Evolutionary conservation across 345 rosid genomes (phyloP).

Genomic region (Hibiscus tridactylites): DNA sequence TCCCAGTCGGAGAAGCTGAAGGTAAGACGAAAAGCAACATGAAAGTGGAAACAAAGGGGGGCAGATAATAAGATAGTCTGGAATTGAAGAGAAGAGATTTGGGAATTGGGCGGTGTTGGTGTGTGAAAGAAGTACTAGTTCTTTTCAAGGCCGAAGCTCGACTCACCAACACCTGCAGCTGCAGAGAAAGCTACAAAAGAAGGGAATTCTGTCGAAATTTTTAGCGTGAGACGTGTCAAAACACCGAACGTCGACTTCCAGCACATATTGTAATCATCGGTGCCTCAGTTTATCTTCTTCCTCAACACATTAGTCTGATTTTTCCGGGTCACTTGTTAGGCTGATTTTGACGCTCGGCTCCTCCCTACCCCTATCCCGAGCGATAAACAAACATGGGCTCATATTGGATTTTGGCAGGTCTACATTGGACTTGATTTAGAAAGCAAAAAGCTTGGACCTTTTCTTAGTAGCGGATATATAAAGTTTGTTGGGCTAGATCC

Average conservation of each 20-base stretch:
- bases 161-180: neutral
- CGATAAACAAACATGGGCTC: neutral
- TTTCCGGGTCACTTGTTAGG: neutral
- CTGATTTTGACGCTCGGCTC: neutral
- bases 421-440: neutral
- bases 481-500: neutral
- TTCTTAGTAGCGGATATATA: neutral
- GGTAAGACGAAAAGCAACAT: neutral
- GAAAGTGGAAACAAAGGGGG: neutral
- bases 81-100: neutral
- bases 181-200: neutral
- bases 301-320: neutral
- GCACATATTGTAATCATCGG: neutral
- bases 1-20: neutral
- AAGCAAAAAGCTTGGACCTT: neutral
- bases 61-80: neutral
- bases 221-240: conserved; percentile 17
- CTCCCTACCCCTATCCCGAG: neutral
- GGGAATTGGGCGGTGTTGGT: conserved; percentile 1
- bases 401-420: neutral
- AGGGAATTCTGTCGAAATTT: neutral
- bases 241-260: conserved; percentile 5
- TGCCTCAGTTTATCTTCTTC: neutral
- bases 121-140: neutral
- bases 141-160: neutral